Conservation (phyloP, 2,329 filamentous ascomycete species). For the Dactylonectria estremocensis region DNA sequence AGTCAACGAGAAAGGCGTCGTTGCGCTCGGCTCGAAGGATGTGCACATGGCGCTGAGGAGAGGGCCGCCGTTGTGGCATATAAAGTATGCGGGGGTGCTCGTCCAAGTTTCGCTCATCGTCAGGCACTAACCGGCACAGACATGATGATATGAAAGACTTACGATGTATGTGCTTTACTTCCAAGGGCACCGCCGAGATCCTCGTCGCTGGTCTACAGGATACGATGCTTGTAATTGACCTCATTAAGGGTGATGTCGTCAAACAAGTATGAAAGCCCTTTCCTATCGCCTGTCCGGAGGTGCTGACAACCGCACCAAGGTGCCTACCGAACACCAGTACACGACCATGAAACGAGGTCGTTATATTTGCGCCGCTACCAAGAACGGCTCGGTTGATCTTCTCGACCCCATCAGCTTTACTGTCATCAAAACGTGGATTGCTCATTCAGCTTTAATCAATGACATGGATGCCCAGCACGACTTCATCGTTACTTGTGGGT, state of each 20-base stretch:
- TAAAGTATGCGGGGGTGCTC: constrained; percentile 69
- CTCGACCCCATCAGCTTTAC: constrained; percentile 85
- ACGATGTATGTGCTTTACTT: constrained; percentile 95
- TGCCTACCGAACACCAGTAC: constrained; percentile 83
- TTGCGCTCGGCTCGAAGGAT: constrained; percentile 86
- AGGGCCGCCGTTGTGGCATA: constrained; percentile 90
- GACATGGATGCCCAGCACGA: constrained; percentile 98
- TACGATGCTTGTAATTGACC: constrained; percentile 84
- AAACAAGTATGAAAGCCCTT: constrained; percentile 67
- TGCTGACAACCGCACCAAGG: constrained; percentile 60
- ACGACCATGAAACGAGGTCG: constrained; percentile 93
- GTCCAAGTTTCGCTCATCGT: neutral
- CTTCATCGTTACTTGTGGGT: constrained; percentile 95
- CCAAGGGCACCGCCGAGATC: constrained; percentile 86
- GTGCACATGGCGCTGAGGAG: constrained; percentile 90
- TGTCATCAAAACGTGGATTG: constrained; percentile 89
- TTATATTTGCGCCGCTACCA: constrained; percentile 93
- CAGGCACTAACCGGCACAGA: constrained; percentile 57
- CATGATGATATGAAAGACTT: constrained; percentile 87
- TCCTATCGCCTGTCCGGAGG: neutral
- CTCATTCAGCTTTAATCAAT: constrained; percentile 89
- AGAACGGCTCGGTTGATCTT: constrained; percentile 86
- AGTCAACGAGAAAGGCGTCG: constrained; percentile 90
- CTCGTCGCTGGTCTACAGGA: constrained; percentile 90
- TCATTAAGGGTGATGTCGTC: constrained; percentile 79